These are phyloP conservation scores for Curvularia eragrostidis DNA, from an alignment of 2,329 filamentous ascomycete genomes.

Conservation along the genomic window DNA sequence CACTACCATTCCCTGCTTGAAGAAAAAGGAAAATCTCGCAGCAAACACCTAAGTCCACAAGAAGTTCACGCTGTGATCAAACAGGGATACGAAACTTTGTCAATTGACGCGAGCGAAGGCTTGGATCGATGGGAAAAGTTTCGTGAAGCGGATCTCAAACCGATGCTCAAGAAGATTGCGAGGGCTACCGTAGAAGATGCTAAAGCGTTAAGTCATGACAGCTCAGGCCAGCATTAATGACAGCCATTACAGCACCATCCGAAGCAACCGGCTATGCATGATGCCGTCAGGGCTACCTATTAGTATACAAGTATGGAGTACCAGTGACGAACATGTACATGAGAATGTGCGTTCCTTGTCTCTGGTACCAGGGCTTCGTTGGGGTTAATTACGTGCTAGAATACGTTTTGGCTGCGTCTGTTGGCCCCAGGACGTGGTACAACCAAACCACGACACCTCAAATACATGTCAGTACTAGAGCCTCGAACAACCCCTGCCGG, in stretches of 20 bases:
- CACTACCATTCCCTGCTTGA: conserved; percentile 88
- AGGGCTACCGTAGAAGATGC: conserved; percentile 77
- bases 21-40: conserved; percentile 56
- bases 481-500: background rate
- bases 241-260: background rate
- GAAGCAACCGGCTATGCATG: background rate
- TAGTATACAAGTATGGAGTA: background rate
- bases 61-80: conserved; percentile 93
- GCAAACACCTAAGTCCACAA: conserved; percentile 76
- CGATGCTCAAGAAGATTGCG: conserved; percentile 84
- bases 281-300: background rate
- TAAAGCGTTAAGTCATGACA: conserved; percentile 54
- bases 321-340: background rate
- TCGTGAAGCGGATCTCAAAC: conserved; percentile 84
- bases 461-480: conserved; percentile 1
- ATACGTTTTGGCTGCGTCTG: background rate
- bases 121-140: conserved; percentile 86
- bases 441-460: background rate
- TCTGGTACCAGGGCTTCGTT: conserved; percentile 1
- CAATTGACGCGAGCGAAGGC: conserved; percentile 86
- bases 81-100: conserved; percentile 93
- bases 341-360: background rate
- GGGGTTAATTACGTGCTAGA: background rate
- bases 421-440: background rate
- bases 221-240: conserved; percentile 4